Base-by-base conservation (phyloP, 208 protist species). In the Leishmania major region DNA sequence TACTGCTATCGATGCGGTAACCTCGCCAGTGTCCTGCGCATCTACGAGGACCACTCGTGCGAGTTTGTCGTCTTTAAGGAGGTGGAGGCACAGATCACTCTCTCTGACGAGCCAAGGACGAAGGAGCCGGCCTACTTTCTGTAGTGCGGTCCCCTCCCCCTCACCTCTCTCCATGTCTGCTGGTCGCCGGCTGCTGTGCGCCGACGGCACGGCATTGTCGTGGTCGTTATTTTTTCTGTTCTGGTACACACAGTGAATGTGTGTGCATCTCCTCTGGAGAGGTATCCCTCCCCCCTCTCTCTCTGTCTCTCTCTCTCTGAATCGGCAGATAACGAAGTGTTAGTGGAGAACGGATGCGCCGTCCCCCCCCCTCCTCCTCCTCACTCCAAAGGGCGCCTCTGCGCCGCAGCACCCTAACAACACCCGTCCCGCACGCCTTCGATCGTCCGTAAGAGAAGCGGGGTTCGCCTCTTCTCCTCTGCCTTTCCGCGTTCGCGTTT, bases 1-100 rank as follows among this genome's bases (percentile, higher is more conserved):
- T 99, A 99, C 91, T 99, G 97, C 84, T 99, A 99, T 81, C 90
- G 98, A 43, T 99, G 99, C 90, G 99, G 99, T 69, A 98, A 98
- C 95, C 81, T 98, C 17, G 98, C 96, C 45, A 96, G 96, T 59
- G 95, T 99, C 25, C 84, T 99, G 22, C 96, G 97, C 72, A 85
- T 99, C 3, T 90, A 98, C 84, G 92, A 98, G 57, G 92, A 98
- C 82, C 88, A 91, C 53, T 96, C 92, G n/a, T 82, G 94, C 25
- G 88, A 96, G 84, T 95, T 97, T 86, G 86, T 97, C 49, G 87
- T 96, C 40, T 97, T 94, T 75, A 93, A 92, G 62, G 90, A 96
- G 75, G 94, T 97, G 47, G 88, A 95, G 57, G 69, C 81, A 64
- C 93, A 96, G 66, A 86, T 90, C 49, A 75, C 77, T 0, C 51